Evolutionary conservation across 2,329 filamentous ascomycete species (phyloP).

Genomic region (Stachybotrys elegans): DNA sequence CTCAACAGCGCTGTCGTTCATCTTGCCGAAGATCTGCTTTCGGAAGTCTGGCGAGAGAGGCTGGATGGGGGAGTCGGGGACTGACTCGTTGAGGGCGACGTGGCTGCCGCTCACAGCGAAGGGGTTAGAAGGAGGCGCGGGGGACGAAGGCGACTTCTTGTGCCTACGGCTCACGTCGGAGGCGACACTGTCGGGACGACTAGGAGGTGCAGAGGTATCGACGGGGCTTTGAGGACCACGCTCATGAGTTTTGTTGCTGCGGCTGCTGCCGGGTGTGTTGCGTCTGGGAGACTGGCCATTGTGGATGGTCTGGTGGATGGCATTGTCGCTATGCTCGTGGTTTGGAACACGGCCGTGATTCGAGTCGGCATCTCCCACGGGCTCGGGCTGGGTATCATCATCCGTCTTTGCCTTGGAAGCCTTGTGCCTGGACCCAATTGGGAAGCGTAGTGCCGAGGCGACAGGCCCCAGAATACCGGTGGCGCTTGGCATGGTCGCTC

Average conservation of each 20-base stretch:
- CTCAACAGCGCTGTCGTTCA: conserved; percentile 28
- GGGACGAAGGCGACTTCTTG: not conserved
- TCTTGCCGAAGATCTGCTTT: conserved; percentile 15
- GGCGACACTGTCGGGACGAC: conserved; percentile 8
- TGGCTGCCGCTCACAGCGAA: not conserved
- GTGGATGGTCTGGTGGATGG: too few relatives aligned
- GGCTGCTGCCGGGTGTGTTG: not conserved
- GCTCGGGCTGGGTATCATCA: too few relatives aligned
- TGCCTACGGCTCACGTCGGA: conserved; percentile 2
- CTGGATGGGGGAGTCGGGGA: conserved; percentile 6
- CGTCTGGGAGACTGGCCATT: too few relatives aligned
- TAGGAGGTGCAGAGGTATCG: too few relatives aligned
- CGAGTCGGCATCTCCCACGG: too few relatives aligned
- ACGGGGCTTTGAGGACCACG: too few relatives aligned
- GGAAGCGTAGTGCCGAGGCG: conserved; percentile 28
- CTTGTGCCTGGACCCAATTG: conserved; percentile 16
- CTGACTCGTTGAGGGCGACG: not conserved
- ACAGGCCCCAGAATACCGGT: conserved; percentile 23
- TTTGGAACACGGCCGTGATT: too few relatives aligned
- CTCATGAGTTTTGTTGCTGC: not conserved
- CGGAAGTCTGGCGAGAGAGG: conserved; percentile 9
- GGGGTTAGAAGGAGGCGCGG: not conserved
- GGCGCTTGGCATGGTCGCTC: conserved; percentile 21
- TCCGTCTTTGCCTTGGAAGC: not conserved
- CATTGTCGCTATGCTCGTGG: too few relatives aligned